Conservation (phyloP, 2,329 filamentous ascomycete genomes). For the Epichloe sp. region DNA sequence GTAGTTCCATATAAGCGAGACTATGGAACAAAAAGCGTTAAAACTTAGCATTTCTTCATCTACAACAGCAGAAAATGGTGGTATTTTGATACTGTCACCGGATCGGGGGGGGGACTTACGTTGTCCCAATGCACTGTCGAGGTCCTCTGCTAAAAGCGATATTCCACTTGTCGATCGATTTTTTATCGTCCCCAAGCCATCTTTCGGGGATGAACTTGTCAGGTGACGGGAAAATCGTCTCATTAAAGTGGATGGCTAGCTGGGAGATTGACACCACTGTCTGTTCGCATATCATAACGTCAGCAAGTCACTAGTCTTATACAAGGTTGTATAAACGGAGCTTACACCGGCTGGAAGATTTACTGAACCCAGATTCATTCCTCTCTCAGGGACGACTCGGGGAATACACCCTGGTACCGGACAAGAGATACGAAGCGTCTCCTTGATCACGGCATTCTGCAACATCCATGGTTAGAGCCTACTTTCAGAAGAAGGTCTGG, state of each 20-base stretch:
- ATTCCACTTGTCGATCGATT: neutral
- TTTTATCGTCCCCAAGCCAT: neutral
- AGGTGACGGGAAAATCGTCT: neutral
- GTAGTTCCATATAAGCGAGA: neutral
- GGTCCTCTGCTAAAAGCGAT: neutral
- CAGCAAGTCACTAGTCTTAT: too few relatives aligned
- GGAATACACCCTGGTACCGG: neutral
- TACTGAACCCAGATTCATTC: neutral
- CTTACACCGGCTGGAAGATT: neutral
- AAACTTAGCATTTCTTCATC: too few relatives aligned
- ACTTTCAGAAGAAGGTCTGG: neutral
- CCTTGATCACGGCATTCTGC: slow-evolving; percentile 1
- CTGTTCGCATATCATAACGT: neutral
- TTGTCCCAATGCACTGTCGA: neutral
- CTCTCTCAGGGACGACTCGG: neutral
- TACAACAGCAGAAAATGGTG: too few relatives aligned
- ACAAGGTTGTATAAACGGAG: neutral
- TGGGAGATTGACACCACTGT: neutral
- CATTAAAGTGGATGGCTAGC: neutral
- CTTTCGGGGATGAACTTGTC: neutral
- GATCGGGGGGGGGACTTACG: neutral
- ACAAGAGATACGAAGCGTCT: neutral
- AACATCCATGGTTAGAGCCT: neutral
- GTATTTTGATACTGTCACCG: too few relatives aligned
- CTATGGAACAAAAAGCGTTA: neutral